These are phyloP conservation scores for Hypoxylon sp. DNA, from an alignment of 2,329 filamentous ascomycete genomes.

Conservation along the genomic window DNA sequence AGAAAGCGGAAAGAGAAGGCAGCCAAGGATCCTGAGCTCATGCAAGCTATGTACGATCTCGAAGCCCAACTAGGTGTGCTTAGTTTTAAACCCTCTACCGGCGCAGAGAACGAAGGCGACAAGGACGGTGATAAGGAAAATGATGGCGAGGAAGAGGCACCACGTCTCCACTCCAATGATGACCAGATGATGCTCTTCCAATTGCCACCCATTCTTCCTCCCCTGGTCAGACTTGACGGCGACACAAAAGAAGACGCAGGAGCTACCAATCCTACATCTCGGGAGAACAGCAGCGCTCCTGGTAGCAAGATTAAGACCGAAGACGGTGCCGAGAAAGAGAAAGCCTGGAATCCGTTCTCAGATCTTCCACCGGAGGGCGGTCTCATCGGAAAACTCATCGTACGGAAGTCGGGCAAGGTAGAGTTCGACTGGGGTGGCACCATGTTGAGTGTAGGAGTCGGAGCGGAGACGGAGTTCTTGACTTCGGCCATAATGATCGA, in stretches of 20 bases:
- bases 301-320: constrained; percentile 42
- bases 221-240: constrained; percentile 50
- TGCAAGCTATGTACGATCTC: constrained; percentile 40
- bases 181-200: constrained; percentile 71
- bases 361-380: constrained; percentile 60
- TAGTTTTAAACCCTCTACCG: constrained; percentile 41
- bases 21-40: constrained; percentile 44
- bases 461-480: constrained; percentile 60
- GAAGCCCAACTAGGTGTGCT: constrained; percentile 47
- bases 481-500: constrained; percentile 68
- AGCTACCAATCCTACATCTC: constrained; percentile 40
- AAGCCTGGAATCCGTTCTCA: constrained; percentile 45
- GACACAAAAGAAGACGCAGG: constrained; percentile 35
- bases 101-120: constrained; percentile 26
- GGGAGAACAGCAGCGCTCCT: constrained; percentile 5
- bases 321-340: constrained; percentile 38
- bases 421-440: constrained; percentile 71
- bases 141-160: constrained; percentile 11
- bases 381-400: constrained; percentile 66
- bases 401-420: constrained; percentile 68
- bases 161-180: constrained; percentile 48
- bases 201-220: constrained; percentile 68
- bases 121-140: too few species aligned
- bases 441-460: constrained; percentile 62
- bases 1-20: constrained; percentile 44